Percentiles rank a stretch among this genome's conserved stretches.
Evolutionary conservation across 257 asterid genomes (phyloP).

Genomic region (Buddleja alternifolia): DNA sequence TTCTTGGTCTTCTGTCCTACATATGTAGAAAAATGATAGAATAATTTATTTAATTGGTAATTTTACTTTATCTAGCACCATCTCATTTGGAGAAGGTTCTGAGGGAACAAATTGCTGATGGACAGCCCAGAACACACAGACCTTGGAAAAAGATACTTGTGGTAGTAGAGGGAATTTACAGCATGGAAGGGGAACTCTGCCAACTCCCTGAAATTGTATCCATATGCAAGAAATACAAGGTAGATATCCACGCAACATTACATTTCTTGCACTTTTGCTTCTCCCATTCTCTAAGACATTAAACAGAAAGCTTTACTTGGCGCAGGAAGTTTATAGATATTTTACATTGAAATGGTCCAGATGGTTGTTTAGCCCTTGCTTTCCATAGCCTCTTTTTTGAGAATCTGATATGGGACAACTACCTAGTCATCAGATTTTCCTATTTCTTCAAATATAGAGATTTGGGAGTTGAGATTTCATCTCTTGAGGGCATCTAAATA

Average conservation of each 20-base stretch:
- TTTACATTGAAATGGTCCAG: neutral
- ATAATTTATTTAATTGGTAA: slow-evolving; percentile 4
- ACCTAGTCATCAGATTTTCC: neutral
- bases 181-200: slow-evolving; percentile 99
- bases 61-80: slow-evolving; percentile 64
- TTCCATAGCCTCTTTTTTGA: neutral
- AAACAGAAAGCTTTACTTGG: neutral
- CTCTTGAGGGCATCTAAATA: neutral
- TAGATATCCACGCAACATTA: slow-evolving; percentile 28
- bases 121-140: slow-evolving; percentile 96
- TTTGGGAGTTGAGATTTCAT: neutral
- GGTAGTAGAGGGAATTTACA: slow-evolving; percentile 98
- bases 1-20: slow-evolving; percentile 25
- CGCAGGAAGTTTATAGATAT: neutral
- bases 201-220: slow-evolving; percentile 94
- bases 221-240: slow-evolving; percentile 98
- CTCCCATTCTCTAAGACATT: neutral
- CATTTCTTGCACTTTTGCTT: slow-evolving; percentile 20
- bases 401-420: neutral
- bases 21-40: slow-evolving; percentile 1
- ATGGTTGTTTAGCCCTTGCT: slow-evolving; percentile 9
- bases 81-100: slow-evolving; percentile 90
- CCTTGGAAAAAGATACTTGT: slow-evolving; percentile 98
- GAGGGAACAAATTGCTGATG: slow-evolving; percentile 90
- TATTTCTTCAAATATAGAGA: neutral